phyloP scores from a whole-genome alignment of 345 rosid genomes.

The Lenwebbia sp. region DNA sequence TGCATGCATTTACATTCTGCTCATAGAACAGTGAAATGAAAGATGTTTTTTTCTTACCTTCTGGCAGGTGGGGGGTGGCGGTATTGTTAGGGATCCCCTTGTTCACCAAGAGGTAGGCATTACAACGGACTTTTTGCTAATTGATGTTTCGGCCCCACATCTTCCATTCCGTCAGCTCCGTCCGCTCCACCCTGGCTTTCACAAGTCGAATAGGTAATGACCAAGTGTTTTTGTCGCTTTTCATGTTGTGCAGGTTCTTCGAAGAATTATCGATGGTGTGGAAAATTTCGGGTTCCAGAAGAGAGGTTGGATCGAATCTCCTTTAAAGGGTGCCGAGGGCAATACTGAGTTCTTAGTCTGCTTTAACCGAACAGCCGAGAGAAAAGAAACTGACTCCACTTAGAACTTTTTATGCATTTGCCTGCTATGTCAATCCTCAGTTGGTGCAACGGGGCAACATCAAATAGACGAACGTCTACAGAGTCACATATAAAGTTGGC shows the following conservation, averaged over 20 bases:
- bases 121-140: background rate
- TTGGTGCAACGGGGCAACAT: background rate
- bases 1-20: background rate
- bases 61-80: slow-evolving; percentile 82
- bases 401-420: background rate
- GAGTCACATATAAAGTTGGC: background rate
- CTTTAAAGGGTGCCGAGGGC: slow-evolving; percentile 87
- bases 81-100: slow-evolving; percentile 83
- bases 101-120: slow-evolving; percentile 70
- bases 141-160: background rate
- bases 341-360: slow-evolving; percentile 78
- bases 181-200: background rate
- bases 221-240: background rate
- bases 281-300: slow-evolving; percentile 55
- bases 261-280: slow-evolving; percentile 65
- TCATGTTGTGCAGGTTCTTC: slow-evolving; percentile 47
- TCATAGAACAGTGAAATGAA: background rate
- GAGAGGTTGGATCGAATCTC: slow-evolving; percentile 85
- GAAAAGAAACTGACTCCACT: background rate
- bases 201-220: too few species aligned
- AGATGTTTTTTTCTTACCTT: background rate
- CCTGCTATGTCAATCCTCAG: background rate
- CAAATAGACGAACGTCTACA: background rate
- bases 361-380: slow-evolving; percentile 26
- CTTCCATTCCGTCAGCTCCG: background rate